phyloP scores from a whole-genome alignment of 2,329 filamentous ascomycete genomes.

The Aspergillus fumigatiaffinis region DNA sequence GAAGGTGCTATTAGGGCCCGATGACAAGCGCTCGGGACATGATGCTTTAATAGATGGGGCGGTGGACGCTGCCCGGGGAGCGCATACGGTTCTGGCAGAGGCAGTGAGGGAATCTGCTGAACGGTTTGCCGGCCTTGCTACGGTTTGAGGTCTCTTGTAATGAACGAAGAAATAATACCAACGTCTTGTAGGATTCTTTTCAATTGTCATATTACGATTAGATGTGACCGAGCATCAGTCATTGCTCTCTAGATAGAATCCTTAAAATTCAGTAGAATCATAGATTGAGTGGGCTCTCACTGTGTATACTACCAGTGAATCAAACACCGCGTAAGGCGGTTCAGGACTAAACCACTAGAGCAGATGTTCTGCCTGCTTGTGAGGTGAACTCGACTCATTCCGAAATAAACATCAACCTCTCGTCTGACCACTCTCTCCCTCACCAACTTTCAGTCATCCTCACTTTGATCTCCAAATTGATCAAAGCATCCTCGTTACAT shows the following conservation, averaged over 20 bases:
- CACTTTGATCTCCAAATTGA: neutral
- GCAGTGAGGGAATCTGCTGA: slow-evolving; percentile 57
- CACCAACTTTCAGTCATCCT: neutral
- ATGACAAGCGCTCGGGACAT: slow-evolving; percentile 38
- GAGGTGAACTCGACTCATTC: neutral
- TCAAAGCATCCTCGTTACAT: neutral
- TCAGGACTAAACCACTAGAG: neutral
- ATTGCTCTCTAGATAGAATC: neutral
- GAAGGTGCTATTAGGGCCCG: slow-evolving; percentile 20
- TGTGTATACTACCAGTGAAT: neutral
- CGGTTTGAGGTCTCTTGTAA: slow-evolving; percentile 8
- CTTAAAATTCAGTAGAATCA: neutral
- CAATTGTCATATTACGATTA: slow-evolving; percentile 6
- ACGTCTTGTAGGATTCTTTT: slow-evolving; percentile 6
- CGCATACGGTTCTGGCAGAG: slow-evolving; percentile 57
- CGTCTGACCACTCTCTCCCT: neutral
- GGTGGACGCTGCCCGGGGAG: slow-evolving; percentile 58
- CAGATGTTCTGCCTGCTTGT: neutral
- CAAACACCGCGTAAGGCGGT: neutral
- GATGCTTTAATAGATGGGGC: slow-evolving; percentile 60
- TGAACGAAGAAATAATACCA: slow-evolving; percentile 25
- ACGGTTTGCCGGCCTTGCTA: slow-evolving; percentile 27
- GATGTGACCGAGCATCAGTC: slow-evolving; percentile 16
- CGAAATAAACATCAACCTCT: neutral
- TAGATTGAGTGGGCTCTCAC: neutral